Percentiles rank a stretch among this genome's conserved stretches.
Evolutionary conservation across 1,139 yeast genomes (phyloP).

Genomic region (Debaryomycetaceae sp.): DNA sequence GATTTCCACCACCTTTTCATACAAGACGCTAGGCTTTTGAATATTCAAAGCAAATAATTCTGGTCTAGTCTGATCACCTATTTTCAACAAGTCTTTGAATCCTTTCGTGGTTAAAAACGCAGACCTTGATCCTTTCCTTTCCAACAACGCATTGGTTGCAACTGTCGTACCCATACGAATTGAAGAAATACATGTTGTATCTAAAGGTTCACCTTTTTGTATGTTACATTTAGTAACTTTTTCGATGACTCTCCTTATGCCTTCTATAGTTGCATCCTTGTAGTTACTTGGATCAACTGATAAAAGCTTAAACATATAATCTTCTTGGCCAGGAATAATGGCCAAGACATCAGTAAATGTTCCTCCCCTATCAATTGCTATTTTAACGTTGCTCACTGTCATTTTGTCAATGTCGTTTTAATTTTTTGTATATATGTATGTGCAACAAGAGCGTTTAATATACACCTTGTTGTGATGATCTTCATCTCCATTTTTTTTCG

Average conservation of each 20-base stretch:
- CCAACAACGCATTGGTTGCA: constrained; percentile 49
- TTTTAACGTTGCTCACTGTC: no score
- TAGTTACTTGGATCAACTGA: constrained; percentile 14
- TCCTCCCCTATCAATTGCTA: constrained; percentile 15
- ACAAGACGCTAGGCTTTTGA: constrained; percentile 18
- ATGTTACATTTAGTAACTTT: constrained; percentile 4
- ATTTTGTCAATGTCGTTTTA: no score
- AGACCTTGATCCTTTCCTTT: constrained; percentile 40
- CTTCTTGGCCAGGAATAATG: constrained; percentile 8
- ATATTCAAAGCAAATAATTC: constrained; percentile 18
- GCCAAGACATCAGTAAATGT: constrained; percentile 13
- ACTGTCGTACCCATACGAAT: constrained; percentile 73
- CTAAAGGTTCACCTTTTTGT: constrained; percentile 5
- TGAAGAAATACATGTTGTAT: constrained; percentile 2
- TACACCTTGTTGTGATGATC: no score
- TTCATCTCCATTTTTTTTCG: no score
- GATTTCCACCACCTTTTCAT: constrained; percentile 12
- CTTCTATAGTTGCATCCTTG: constrained; percentile 14
- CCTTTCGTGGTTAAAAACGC: constrained; percentile 42
- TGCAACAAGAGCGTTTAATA: no score
- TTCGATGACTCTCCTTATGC: constrained; percentile 14
- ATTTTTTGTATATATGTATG: no score
- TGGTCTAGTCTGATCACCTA: constrained; percentile 24
- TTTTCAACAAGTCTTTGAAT: constrained; percentile 30
- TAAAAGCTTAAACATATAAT: constrained; percentile 11